These are phyloP conservation scores for Oxytropis ochrocephala DNA, from an alignment of 306 rosid genomes.

Conservation along the genomic window DNA sequence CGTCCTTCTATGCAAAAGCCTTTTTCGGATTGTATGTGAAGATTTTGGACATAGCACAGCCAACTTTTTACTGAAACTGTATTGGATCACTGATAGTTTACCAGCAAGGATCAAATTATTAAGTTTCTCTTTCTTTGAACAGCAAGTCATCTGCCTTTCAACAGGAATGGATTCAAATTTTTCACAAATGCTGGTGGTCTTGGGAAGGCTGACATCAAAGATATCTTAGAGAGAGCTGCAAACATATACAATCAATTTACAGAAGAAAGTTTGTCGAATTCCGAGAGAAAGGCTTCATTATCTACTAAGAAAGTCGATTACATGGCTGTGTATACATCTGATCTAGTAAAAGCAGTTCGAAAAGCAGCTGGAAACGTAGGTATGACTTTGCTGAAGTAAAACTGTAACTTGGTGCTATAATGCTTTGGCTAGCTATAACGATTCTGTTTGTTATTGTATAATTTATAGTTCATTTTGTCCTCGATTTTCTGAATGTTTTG, in stretches of 20 bases:
- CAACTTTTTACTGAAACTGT: not conserved
- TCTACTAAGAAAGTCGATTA: constrained; percentile 61
- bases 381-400: constrained; percentile 26
- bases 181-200: constrained; percentile 90
- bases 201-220: constrained; percentile 87
- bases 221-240: constrained; percentile 82
- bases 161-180: constrained; percentile 93
- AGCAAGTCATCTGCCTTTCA: constrained; percentile 97
- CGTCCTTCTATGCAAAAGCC: not conserved
- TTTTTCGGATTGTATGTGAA: not conserved
- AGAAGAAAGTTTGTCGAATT: constrained; percentile 38
- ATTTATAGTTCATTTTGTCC: not conserved
- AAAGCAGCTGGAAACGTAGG: constrained; percentile 89
- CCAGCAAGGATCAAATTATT: constrained; percentile 5
- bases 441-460: not conserved
- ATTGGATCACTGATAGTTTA: not conserved
- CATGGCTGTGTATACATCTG: constrained; percentile 78
- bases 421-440: not conserved
- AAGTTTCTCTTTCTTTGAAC: constrained; percentile 28
- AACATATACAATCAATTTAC: constrained; percentile 60
- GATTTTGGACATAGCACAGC: no score
- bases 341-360: constrained; percentile 80
- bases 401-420: not conserved
- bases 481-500: constrained; percentile 4
- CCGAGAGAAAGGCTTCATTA: constrained; percentile 46